Base-by-base conservation (phyloP, 192 early-diverging fungal genomes). In the Linnemannia elongata region DNA sequence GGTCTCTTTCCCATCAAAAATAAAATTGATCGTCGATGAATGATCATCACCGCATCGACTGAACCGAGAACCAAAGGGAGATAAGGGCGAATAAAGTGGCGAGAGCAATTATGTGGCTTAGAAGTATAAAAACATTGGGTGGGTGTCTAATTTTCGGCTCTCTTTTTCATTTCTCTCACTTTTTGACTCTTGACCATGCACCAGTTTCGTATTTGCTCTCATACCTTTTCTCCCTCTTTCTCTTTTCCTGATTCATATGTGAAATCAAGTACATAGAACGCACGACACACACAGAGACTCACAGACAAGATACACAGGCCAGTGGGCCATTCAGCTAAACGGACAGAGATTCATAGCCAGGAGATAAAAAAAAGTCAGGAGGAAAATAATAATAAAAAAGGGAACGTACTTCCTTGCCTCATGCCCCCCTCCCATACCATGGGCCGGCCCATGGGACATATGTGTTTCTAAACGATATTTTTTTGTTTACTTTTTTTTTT, bases 81-180 rank as follows among this genome's bases (percentile, higher is more conserved):
- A 45, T 6, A 45, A 15, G 12, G 44, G 44, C 38, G 38, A 39
- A 1, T 15, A 45, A 45, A 45, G 49, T 52, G 49, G 18, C 12
- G 30, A 15, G n/a, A 13, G n/a, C 12, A 33, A 66, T 3, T 39
- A 4, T 27, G 60, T 66, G 60, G 60, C 60, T 66, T 66, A 66
- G 60, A 35, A 66, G 60, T 66, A 66, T 66, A 66, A 66, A 66
- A 66, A 33, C 69, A 71, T 42, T 71, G 69, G 8, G 69, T 33
- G 30, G 0, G 1, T n/a, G 35, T 35, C 33, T 41, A 6, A 54
- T 33, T 12, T 38, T 55, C 20, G 74, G 45, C 52, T 75, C 35
- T 75, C 30, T 75, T 75, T 27, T 45, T 41, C 20, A 24, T 75
- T 75, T 36, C 18, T 27, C 20, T 75, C 52, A 36, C 35, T 57